Percentiles rank a stretch among this genome's conserved stretches.
phyloP scores from a whole-genome alignment of 805 yeast genomes.

The Saccharomycopsis selenospora region DNA sequence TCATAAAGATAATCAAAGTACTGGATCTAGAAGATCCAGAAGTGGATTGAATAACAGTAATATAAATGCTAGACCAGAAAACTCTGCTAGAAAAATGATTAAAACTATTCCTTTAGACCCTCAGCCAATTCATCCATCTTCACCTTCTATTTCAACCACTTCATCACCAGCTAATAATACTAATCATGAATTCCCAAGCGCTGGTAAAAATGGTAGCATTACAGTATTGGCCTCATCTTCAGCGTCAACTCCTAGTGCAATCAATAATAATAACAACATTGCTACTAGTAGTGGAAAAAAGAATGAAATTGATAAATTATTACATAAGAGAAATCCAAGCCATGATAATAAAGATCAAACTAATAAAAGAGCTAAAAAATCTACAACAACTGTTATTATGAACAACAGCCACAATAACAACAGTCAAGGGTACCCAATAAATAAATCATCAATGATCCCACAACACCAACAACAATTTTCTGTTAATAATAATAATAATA shows the following conservation, averaged over 20 bases:
- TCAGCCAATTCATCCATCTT: constrained; percentile 49
- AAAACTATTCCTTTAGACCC: constrained; percentile 80
- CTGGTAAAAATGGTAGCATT: too few relatives aligned
- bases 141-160: background rate
- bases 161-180: constrained; percentile 5
- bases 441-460: background rate
- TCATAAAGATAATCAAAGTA: constrained; percentile 31
- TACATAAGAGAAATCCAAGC: background rate
- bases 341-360: background rate
- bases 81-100: constrained; percentile 66
- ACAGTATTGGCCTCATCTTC: too few relatives aligned
- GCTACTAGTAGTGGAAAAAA: background rate
- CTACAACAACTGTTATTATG: background rate
- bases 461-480: background rate
- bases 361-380: background rate
- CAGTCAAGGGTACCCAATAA: background rate
- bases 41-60: constrained; percentile 39
- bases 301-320: background rate
- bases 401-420: too few relatives aligned
- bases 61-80: constrained; percentile 53
- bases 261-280: too few relatives aligned
- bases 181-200: too few relatives aligned
- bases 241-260: too few relatives aligned
- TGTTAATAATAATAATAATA: background rate
- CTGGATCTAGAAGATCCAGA: constrained; percentile 38